Evolutionary conservation across 2,329 filamentous ascomycete genomes (phyloP), one percentile per base, ranked within the genome.

Genomic region (Exophiala sideris): DNA sequence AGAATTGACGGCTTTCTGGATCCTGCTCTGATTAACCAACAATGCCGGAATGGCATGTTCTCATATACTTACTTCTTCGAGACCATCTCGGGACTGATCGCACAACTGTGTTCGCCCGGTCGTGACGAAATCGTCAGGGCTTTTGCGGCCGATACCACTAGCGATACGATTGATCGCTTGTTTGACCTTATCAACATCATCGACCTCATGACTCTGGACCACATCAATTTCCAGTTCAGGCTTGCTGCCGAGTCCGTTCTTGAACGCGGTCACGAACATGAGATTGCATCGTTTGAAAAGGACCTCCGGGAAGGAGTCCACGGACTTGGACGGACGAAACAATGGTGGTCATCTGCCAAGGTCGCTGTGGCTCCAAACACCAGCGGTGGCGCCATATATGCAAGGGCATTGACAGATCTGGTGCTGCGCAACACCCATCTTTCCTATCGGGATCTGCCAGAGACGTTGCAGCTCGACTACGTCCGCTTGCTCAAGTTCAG

Each of bases 151-250:
- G 75, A 83, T 54, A 56, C 51, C 10, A 70, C 65, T 7, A 73
- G 71, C 1, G 78, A 81, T 66, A 82, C 82, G 66, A 82, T 85
- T 51, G 80, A 84, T 62, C 83, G 84, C 61, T 71, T 86, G 9
- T 82, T 83, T 65, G 77, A 78, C 59, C 70, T 86, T n/a, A 77
- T 86, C 59, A 77, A 81, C 49, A 76, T 83, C 47, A 83, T 86
- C 48, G 83, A 86, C 59, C 71, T 82, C 33, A 71, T 86, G 18
- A 82, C 78, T 8, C 70, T 86, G 29, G 83, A 86, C 64, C 83
- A 86, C 63, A 81, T 81, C 5, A 86, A 86, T 65, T 86, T 84
- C 67, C 78, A 85, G 66, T 74, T 86, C 46, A 80, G 80, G 68
- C 74, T 81, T 34, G 79, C 79, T 7, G 80, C 82, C 1, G 81